phyloP scores from a whole-genome alignment of 2,329 filamentous ascomycete genomes.

The Didymella pinodella region DNA sequence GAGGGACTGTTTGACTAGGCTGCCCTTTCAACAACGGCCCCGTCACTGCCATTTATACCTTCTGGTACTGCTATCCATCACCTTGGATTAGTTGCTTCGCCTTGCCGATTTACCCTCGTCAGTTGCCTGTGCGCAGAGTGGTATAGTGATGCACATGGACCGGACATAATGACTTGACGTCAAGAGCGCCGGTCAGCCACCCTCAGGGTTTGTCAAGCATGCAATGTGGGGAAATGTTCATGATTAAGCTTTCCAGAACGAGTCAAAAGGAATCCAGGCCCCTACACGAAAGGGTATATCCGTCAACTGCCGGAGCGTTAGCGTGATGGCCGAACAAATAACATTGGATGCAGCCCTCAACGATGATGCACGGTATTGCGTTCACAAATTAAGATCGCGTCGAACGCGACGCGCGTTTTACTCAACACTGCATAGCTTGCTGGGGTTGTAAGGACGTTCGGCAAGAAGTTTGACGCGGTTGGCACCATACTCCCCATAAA shows the following conservation, averaged over 20 bases:
- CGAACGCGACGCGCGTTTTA: constrained; percentile 6
- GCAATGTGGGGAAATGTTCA: neutral
- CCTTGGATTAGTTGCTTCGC: neutral
- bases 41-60: constrained; percentile 4
- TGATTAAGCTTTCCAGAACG: constrained; percentile 1
- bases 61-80: neutral
- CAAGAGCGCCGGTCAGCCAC: constrained; percentile 1
- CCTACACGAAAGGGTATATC: constrained; percentile 14
- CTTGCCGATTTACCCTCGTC: constrained; percentile 10
- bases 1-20: neutral
- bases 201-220: neutral
- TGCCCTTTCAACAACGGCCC: neutral
- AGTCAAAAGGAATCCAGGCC: neutral
- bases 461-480: neutral
- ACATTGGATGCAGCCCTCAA: constrained; percentile 6
- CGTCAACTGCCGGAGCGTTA: constrained; percentile 13
- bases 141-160: neutral
- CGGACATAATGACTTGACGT: constrained; percentile 5
- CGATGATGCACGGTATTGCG: constrained; percentile 5
- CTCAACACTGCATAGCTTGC: constrained; percentile 5
- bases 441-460: constrained; percentile 3
- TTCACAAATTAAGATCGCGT: constrained; percentile 1
- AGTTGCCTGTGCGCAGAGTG: neutral
- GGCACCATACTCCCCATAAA: constrained; percentile 4
- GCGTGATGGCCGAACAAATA: constrained; percentile 1